A percentile compares a stretch with the other conserved stretches of the same genome.
phyloP scores from a whole-genome alignment of 1,284 basidiomycete species.

The Moesziomyces sp. region DNA sequence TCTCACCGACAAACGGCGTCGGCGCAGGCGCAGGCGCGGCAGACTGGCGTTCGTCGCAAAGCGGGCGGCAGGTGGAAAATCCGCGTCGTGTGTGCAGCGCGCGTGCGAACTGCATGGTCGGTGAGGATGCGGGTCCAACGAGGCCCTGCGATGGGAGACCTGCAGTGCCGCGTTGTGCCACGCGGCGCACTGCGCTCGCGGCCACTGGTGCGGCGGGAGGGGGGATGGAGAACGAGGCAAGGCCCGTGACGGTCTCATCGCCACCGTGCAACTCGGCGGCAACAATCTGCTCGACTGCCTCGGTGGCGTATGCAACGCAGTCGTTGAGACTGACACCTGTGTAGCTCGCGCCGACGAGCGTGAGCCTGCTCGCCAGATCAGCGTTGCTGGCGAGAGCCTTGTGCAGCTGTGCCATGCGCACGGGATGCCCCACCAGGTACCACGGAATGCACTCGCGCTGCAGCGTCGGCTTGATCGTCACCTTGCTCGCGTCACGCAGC shows the following conservation, averaged over 20 bases:
- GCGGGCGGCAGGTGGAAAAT: slow-evolving; percentile 6
- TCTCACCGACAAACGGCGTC: slow-evolving; percentile 1
- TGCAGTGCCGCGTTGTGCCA: too few relatives aligned
- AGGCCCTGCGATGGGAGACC: too few relatives aligned
- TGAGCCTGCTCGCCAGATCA: slow-evolving; percentile 74
- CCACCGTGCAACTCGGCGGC: slow-evolving; percentile 32
- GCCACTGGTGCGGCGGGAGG: slow-evolving; percentile 2
- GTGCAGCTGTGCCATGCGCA: slow-evolving; percentile 76
- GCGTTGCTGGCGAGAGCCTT: slow-evolving; percentile 68
- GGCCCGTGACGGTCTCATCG: slow-evolving; percentile 26
- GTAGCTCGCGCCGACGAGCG: slow-evolving; percentile 85
- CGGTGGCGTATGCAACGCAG: slow-evolving; percentile 72
- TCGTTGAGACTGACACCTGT: slow-evolving; percentile 90
- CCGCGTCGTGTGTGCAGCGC: slow-evolving; percentile 23
- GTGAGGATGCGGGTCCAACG: too few relatives aligned
- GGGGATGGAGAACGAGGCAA: slow-evolving; percentile 33
- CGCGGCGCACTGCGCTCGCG: neutral
- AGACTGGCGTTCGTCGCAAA: neutral
- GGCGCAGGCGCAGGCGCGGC: neutral
- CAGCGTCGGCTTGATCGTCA: slow-evolving; percentile 70
- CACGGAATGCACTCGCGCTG: slow-evolving; percentile 85
- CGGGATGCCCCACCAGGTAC: slow-evolving; percentile 78
- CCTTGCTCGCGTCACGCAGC: slow-evolving; percentile 27
- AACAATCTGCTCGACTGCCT: slow-evolving; percentile 40
- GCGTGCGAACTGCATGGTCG: slow-evolving; percentile 21